These are phyloP conservation scores for Vinca minor DNA, from an alignment of 257 asterid species.

Conservation along the genomic window DNA sequence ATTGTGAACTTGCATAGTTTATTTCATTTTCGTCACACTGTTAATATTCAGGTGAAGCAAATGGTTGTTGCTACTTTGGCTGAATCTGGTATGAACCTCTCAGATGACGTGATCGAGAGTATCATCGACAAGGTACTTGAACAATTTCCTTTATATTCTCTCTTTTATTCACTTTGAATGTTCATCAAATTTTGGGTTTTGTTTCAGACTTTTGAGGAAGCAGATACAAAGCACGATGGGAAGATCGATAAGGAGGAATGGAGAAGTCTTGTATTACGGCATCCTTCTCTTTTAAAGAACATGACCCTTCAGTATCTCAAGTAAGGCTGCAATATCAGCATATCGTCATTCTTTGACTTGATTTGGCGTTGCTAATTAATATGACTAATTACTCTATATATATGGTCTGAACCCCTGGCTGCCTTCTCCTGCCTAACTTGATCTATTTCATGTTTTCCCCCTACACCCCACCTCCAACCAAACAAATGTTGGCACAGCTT, in stretches of 20 bases:
- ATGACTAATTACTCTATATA: neutral
- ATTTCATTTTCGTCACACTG: too few species aligned
- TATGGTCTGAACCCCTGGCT: too few species aligned
- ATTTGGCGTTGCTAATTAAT: neutral
- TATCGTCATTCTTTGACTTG: neutral
- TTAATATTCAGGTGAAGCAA: constrained; percentile 69
- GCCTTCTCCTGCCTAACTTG: neutral
- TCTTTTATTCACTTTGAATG: neutral
- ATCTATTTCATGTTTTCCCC: neutral
- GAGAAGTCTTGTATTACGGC: constrained; percentile 80
- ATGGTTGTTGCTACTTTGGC: constrained; percentile 99
- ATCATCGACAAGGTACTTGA: constrained; percentile 81
- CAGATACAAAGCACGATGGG: constrained; percentile 92
- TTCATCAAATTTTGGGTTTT: constrained; percentile 4
- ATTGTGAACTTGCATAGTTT: constrained; percentile 6
- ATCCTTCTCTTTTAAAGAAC: constrained; percentile 87
- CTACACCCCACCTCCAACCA: neutral
- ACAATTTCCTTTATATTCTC: neutral
- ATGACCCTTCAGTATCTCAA: constrained; percentile 97
- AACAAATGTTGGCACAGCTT: neutral
- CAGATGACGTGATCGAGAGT: constrained; percentile 94
- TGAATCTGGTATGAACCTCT: constrained; percentile 96
- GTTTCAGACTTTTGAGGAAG: constrained; percentile 91
- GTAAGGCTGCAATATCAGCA: constrained; percentile 24
- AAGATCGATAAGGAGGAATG: constrained; percentile 93